These are phyloP conservation scores for Laguncularia racemosa DNA, from an alignment of 345 rosid species.

Conservation along the genomic window DNA sequence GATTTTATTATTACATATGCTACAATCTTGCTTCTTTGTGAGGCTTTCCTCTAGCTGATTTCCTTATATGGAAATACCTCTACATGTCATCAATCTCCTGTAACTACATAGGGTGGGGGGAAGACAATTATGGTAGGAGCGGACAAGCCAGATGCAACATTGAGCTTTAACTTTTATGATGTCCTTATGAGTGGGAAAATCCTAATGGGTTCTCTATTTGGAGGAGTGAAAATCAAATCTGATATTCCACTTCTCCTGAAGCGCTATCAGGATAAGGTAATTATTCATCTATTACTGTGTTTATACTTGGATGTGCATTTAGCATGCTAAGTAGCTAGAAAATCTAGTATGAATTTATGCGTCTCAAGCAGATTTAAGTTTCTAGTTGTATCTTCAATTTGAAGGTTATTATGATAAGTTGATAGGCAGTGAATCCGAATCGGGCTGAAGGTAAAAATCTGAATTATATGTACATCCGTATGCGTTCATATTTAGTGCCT, in stretches of 20 bases:
- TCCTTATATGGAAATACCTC: too few species aligned
- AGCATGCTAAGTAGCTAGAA: background rate
- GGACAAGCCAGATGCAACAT: slow-evolving; percentile 51
- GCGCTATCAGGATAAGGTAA: slow-evolving; percentile 56
- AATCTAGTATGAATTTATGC: too few species aligned
- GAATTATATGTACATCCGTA: background rate
- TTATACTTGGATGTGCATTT: background rate
- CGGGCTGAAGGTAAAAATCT: too few species aligned
- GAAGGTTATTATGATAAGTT: too few species aligned
- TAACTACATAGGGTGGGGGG: slow-evolving; percentile 76
- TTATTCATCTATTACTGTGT: background rate
- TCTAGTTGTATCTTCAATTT: too few species aligned
- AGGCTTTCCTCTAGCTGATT: too few species aligned
- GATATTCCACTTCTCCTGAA: slow-evolving; percentile 69
- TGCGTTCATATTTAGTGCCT: background rate
- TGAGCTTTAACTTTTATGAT: slow-evolving; percentile 39
- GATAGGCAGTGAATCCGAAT: too few species aligned
- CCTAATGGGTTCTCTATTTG: slow-evolving; percentile 58
- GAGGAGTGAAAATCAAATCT: slow-evolving; percentile 77
- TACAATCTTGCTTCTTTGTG: background rate
- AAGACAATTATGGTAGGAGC: slow-evolving; percentile 74
- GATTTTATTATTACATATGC: background rate
- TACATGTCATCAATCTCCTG: too few species aligned
- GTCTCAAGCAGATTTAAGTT: too few species aligned
- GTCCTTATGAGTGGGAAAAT: slow-evolving; percentile 53